A percentile compares a stretch with the other conserved stretches of the same genome.
These are phyloP conservation scores for Botryotinia globosa DNA, from an alignment of 2,329 filamentous ascomycete genomes.

Conservation along the genomic window DNA sequence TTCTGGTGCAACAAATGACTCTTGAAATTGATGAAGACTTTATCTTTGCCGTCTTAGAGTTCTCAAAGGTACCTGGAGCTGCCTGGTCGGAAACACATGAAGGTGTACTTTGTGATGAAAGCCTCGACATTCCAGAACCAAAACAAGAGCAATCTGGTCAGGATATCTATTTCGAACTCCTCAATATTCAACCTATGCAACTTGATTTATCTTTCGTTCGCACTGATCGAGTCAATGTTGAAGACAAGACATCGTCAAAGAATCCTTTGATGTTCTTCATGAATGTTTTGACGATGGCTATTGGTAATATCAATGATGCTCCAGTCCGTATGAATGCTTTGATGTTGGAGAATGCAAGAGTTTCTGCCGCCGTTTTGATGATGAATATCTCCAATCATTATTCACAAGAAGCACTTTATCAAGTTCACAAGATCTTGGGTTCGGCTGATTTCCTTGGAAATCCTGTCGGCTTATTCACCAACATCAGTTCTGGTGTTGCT, in stretches of 20 bases:
- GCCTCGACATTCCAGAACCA: slow-evolving; percentile 88
- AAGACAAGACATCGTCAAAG: slow-evolving; percentile 84
- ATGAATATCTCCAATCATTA: slow-evolving; percentile 92
- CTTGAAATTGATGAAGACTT: slow-evolving; percentile 97
- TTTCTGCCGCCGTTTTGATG: slow-evolving; percentile 79
- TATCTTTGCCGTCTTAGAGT: slow-evolving; percentile 92
- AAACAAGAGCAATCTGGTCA: slow-evolving; percentile 79
- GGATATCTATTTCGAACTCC: slow-evolving; percentile 95
- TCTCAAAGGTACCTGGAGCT: slow-evolving; percentile 86
- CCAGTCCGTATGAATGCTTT: slow-evolving; percentile 90
- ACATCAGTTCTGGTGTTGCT: slow-evolving; percentile 91
- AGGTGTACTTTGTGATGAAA: slow-evolving; percentile 84
- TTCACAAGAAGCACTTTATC: slow-evolving; percentile 91
- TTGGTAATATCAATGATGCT: slow-evolving; percentile 98
- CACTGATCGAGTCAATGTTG: slow-evolving; percentile 92
- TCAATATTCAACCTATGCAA: slow-evolving; percentile 98
- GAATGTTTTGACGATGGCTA: slow-evolving; percentile 98
- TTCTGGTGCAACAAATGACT: slow-evolving; percentile 96
- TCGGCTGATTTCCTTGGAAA: slow-evolving; percentile 98
- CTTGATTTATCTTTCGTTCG: slow-evolving; percentile 95
- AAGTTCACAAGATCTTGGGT: slow-evolving; percentile 95
- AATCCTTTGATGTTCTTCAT: slow-evolving; percentile 99
- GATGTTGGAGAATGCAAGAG: slow-evolving; percentile 90
- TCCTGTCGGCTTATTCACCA: slow-evolving; percentile 96
- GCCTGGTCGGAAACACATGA: slow-evolving; percentile 77